These are phyloP conservation scores for Aspergillus arachidicola DNA, from an alignment of 2,329 filamentous ascomycete genomes.

Conservation along the genomic window DNA sequence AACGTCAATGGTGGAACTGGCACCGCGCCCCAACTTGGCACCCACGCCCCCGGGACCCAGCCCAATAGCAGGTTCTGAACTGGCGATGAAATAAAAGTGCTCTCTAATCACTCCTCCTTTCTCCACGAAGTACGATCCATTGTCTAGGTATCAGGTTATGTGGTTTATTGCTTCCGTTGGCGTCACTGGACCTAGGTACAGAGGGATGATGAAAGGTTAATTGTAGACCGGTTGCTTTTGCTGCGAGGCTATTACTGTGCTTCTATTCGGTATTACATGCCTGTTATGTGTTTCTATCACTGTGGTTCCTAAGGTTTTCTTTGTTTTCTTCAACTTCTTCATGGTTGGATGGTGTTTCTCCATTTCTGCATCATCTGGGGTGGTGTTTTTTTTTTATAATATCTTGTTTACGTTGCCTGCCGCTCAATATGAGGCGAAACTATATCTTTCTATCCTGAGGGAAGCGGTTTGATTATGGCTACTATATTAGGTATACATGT, in stretches of 20 bases:
- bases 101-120: background rate
- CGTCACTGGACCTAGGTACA: constrained; percentile 7
- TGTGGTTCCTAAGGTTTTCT: background rate
- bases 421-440: background rate
- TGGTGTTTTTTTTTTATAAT: constrained; percentile 1
- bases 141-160: background rate
- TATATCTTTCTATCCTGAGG: background rate
- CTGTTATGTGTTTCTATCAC: constrained; percentile 5
- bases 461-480: background rate
- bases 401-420: background rate
- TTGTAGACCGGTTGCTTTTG: constrained; percentile 11
- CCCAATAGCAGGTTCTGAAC: constrained; percentile 28
- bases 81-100: constrained; percentile 30
- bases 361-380: constrained; percentile 9
- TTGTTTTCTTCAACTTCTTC: background rate
- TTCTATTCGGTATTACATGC: constrained; percentile 2
- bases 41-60: constrained; percentile 25
- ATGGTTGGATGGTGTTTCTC: constrained; percentile 9
- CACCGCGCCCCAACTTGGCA: constrained; percentile 29
- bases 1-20: constrained; percentile 33
- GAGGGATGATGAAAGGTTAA: background rate
- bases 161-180: constrained; percentile 2
- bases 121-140: background rate
- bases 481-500: constrained; percentile 3
- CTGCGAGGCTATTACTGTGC: constrained; percentile 4